Percentiles rank a stretch among this genome's conserved stretches.
Evolutionary conservation across 2,329 filamentous ascomycete species (phyloP).

Genomic region (Pseudocercospora vitis): DNA sequence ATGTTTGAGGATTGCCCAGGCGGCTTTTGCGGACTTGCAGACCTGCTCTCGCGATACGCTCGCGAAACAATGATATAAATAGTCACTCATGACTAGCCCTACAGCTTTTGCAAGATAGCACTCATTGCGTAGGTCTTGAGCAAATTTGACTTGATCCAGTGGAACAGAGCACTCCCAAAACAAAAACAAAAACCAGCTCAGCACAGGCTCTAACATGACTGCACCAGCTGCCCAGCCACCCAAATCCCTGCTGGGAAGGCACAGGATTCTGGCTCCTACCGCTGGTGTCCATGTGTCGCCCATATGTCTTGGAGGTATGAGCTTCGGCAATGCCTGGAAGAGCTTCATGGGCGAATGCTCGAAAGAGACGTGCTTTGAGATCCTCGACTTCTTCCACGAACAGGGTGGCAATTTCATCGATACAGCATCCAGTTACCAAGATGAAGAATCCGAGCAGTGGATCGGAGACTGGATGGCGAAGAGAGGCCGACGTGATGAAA

Average conservation of each 20-base stretch:
- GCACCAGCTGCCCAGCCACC: conserved; percentile 32
- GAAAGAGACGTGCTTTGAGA: conserved; percentile 28
- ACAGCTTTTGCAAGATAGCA: too few species aligned
- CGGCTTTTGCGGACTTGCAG: not conserved
- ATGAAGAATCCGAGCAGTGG: conserved; percentile 35
- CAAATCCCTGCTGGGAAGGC: conserved; percentile 48
- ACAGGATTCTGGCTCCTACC: conserved; percentile 51
- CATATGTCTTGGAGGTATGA: conserved; percentile 56
- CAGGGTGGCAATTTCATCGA: conserved; percentile 44
- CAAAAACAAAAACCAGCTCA: not conserved
- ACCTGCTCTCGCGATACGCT: too few species aligned
- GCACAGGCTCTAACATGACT: not conserved
- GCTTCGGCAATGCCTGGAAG: conserved; percentile 53
- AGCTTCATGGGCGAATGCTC: conserved; percentile 45
- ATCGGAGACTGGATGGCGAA: conserved; percentile 32
- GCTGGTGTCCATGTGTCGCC: conserved; percentile 53
- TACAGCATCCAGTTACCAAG: conserved; percentile 42
- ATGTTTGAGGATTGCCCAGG: not conserved
- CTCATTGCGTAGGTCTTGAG: too few species aligned
- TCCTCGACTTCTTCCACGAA: conserved; percentile 36
- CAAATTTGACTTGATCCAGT: too few species aligned
- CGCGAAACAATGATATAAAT: too few species aligned
- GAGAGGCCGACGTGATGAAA: conserved; percentile 58
- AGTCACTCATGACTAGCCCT: too few species aligned
- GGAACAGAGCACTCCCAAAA: too few species aligned